A percentile compares a stretch with the other conserved stretches of the same genome.
These are phyloP conservation scores for Sugiyamaella sp. DNA, from an alignment of 1,139 yeast genomes.

Conservation along the genomic window DNA sequence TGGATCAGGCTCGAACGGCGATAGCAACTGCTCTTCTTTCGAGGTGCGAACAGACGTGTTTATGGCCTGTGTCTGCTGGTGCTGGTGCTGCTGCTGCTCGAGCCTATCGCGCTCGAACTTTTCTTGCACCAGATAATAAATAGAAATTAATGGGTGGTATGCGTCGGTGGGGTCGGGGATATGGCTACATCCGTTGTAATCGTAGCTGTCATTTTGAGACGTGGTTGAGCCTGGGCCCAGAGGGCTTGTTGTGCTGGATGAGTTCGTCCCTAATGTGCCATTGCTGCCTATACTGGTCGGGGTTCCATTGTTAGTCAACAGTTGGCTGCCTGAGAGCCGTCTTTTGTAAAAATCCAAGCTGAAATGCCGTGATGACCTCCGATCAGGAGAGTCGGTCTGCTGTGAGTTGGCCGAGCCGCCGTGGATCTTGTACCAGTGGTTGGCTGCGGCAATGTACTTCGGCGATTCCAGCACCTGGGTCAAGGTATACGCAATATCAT, in stretches of 20 bases:
- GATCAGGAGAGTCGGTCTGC: slow-evolving; percentile 8
- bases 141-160: slow-evolving; percentile 84
- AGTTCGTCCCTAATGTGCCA: slow-evolving; percentile 10
- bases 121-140: slow-evolving; percentile 84
- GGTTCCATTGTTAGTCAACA: slow-evolving; percentile 1
- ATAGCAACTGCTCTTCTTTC: neutral
- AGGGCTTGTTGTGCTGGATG: slow-evolving; percentile 2
- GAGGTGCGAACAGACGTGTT: neutral
- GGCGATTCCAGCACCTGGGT: slow-evolving; percentile 62
- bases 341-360: slow-evolving; percentile 35
- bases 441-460: slow-evolving; percentile 66
- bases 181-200: neutral
- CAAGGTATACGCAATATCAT: slow-evolving; percentile 61
- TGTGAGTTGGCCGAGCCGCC: slow-evolving; percentile 22
- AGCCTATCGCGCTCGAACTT: slow-evolving; percentile 68
- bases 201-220: neutral
- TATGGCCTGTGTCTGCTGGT: slow-evolving; percentile 35
- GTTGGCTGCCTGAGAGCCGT: slow-evolving; percentile 19
- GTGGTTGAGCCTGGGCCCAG: neutral
- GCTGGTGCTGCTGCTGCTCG: slow-evolving; percentile 33
- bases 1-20: slow-evolving; percentile 20
- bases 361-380: slow-evolving; percentile 27
- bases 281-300: slow-evolving; percentile 10
- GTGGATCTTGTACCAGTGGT: slow-evolving; percentile 58
- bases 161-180: slow-evolving; percentile 77